phyloP scores from a whole-genome alignment of 306 rosid genomes.

The Ormosia semicastrata region DNA sequence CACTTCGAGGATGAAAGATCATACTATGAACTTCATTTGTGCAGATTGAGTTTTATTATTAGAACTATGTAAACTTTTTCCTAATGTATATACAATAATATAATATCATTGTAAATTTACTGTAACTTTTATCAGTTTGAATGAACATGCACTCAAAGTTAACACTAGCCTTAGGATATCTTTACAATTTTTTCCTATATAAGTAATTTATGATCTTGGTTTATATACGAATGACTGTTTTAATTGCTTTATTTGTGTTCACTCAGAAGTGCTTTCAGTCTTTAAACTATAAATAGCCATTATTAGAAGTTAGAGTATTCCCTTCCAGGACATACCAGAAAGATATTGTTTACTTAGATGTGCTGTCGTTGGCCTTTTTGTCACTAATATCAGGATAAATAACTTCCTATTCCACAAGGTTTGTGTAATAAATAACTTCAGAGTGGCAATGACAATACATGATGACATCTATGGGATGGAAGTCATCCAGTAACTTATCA shows the following conservation, averaged over 20 bases:
- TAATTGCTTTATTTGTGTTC: slow-evolving; percentile 11
- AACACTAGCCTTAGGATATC: background rate
- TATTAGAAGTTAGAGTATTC: background rate
- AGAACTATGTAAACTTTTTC: background rate
- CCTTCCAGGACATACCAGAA: background rate
- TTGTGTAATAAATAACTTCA: background rate
- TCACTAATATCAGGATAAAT: background rate
- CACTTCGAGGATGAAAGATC: background rate
- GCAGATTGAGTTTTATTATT: slow-evolving; percentile 8
- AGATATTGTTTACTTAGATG: background rate
- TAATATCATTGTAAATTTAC: background rate
- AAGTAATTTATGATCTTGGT: background rate
- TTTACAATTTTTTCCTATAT: background rate
- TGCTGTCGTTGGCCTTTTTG: background rate
- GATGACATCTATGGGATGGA: background rate
- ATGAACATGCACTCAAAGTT: background rate
- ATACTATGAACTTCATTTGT: slow-evolving; percentile 7
- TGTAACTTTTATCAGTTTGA: slow-evolving; percentile 1
- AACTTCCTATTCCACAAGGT: background rate
- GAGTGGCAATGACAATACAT: background rate
- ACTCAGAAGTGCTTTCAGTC: background rate
- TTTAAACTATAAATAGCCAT: background rate
- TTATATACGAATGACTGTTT: background rate
- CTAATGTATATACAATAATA: background rate
- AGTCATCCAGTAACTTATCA: background rate